phyloP scores from a whole-genome alignment of 306 rosid species.

The Urtica urens region DNA sequence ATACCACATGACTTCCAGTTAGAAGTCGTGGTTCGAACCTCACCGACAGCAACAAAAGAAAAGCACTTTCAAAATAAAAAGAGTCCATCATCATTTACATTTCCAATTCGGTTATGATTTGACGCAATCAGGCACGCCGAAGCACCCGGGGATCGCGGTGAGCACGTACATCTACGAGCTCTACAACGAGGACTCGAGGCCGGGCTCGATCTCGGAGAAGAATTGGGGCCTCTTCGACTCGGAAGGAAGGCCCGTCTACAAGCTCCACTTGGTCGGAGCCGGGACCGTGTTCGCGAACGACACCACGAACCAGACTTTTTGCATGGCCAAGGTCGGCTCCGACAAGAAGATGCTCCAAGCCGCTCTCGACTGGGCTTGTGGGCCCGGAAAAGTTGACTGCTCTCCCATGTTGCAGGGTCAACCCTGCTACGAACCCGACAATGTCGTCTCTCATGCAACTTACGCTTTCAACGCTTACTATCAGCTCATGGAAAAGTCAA shows the following conservation, averaged over 20 bases:
- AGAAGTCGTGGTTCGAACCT: too few relatives aligned
- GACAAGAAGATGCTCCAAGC: slow-evolving; percentile 85
- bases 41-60: too few relatives aligned
- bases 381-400: slow-evolving; percentile 91
- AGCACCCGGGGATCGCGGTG: slow-evolving; percentile 78
- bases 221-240: slow-evolving; percentile 82
- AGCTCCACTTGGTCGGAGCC: slow-evolving; percentile 71
- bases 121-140: slow-evolving; percentile 98
- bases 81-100: too few relatives aligned
- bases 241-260: slow-evolving; percentile 62
- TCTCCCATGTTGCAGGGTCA: slow-evolving; percentile 72
- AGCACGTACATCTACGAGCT: slow-evolving; percentile 90
- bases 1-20: too few relatives aligned
- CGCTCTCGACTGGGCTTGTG: slow-evolving; percentile 95
- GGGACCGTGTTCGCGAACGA: slow-evolving; percentile 72
- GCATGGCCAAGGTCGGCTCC: slow-evolving; percentile 62
- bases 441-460: slow-evolving; percentile 60
- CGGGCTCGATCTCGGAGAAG: slow-evolving; percentile 68
- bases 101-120: too few relatives aligned
- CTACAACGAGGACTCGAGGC: slow-evolving; percentile 77
- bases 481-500: slow-evolving; percentile 67
- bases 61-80: too few relatives aligned
- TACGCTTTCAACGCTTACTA: slow-evolving; percentile 84
- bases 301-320: slow-evolving; percentile 84
- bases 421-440: slow-evolving; percentile 69